These are phyloP conservation scores for Kappamyces sp. DNA, from an alignment of 192 early-diverging fungal species.

Conservation along the genomic window DNA sequence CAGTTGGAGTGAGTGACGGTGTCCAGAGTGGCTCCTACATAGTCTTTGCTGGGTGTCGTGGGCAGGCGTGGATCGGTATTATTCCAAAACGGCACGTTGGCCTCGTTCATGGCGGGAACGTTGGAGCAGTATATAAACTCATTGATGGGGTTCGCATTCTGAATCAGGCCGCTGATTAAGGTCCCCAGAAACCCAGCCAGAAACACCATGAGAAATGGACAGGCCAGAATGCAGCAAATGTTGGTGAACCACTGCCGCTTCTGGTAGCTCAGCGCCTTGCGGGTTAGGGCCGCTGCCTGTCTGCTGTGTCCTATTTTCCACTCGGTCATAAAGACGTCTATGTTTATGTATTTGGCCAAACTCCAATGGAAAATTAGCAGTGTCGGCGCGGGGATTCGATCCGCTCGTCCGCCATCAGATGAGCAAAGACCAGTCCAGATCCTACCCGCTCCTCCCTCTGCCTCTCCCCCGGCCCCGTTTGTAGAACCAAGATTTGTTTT, in stretches of 20 bases:
- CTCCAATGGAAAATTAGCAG: no score
- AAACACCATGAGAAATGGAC: constrained; percentile 14
- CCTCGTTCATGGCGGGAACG: constrained; percentile 9
- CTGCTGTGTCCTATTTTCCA: neutral
- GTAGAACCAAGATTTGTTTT: no score
- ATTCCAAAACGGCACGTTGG: constrained; percentile 22
- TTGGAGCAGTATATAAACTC: constrained; percentile 28
- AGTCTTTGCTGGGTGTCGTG: neutral
- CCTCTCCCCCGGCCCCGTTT: no score
- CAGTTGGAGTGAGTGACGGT: constrained; percentile 8
- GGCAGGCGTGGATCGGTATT: constrained; percentile 21
- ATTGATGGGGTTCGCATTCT: neutral
- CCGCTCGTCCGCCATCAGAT: no score
- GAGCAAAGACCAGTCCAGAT: no score
- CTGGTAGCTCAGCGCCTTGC: constrained; percentile 4
- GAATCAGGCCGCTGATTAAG: neutral
- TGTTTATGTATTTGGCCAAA: no score
- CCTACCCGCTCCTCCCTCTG: no score
- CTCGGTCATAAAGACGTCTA: no score
- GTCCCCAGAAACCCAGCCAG: constrained; percentile 6
- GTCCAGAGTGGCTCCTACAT: neutral
- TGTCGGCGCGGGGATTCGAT: no score
- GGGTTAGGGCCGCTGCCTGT: constrained; percentile 1
- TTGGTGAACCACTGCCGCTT: constrained; percentile 8
- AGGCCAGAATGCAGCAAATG: neutral